Evolutionary conservation across 345 rosid species (phyloP).

Genomic region (Camelina sativa): DNA sequence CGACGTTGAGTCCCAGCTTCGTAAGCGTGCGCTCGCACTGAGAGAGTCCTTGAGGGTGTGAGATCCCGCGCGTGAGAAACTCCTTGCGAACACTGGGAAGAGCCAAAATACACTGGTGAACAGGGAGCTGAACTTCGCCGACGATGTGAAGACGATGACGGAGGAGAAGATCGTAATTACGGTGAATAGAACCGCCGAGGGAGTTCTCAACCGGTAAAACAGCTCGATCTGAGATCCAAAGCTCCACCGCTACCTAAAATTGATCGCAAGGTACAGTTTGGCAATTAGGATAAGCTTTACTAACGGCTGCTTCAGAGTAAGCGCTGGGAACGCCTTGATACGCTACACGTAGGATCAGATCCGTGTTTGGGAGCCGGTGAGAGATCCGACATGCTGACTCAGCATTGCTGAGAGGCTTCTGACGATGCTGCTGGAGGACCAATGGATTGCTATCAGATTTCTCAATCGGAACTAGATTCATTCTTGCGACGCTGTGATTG

Average conservation of each 20-base stretch:
- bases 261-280: constrained; percentile 92
- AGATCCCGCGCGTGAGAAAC: constrained; percentile 73
- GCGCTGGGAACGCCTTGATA: constrained; percentile 91
- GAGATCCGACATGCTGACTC: constrained; percentile 68
- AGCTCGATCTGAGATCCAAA: constrained; percentile 91
- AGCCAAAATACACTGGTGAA: constrained; percentile 88
- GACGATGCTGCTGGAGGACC: constrained; percentile 24
- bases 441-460: constrained; percentile 27
- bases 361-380: constrained; percentile 85
- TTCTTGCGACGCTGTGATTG: constrained; percentile 44
- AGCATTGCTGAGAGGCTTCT: constrained; percentile 66
- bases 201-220: constrained; percentile 89
- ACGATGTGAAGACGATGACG: constrained; percentile 93
- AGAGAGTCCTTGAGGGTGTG: constrained; percentile 87
- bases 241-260: constrained; percentile 94
- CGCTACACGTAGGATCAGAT: constrained; percentile 73
- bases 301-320: constrained; percentile 88
- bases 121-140: constrained; percentile 87
- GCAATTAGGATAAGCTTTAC: constrained; percentile 81
- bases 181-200: constrained; percentile 86
- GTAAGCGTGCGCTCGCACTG: constrained; percentile 83
- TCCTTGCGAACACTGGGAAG: constrained; percentile 79
- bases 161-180: constrained; percentile 88
- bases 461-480: constrained; percentile 57
- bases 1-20: constrained; percentile 67